Conservation (phyloP, 768 basidiomycete genomes). For the Suillus lakei region DNA sequence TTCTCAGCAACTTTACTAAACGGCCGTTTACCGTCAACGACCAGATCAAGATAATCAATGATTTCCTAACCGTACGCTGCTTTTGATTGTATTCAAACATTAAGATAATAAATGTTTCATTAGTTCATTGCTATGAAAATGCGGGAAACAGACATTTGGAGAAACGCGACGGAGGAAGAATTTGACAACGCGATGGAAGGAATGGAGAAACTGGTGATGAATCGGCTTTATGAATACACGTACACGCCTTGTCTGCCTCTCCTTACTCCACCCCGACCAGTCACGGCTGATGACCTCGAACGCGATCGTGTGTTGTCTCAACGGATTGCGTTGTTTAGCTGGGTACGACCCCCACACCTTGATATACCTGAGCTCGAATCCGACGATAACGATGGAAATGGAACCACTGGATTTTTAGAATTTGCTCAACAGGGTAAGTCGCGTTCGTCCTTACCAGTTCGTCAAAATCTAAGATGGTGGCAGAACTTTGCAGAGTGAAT, state of each 20-base stretch:
- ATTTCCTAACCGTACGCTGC: slow-evolving; percentile 76
- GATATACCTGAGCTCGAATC: slow-evolving; percentile 84
- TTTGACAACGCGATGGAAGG: slow-evolving; percentile 98
- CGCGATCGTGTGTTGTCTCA: slow-evolving; percentile 90
- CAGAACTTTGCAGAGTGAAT: slow-evolving; percentile 94
- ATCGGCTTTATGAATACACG: slow-evolving; percentile 92
- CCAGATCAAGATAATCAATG: slow-evolving; percentile 94
- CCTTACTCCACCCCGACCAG: slow-evolving; percentile 68
- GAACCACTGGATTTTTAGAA: slow-evolving; percentile 75
- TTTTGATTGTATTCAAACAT: background rate
- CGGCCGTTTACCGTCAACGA: slow-evolving; percentile 90
- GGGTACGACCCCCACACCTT: slow-evolving; percentile 88
- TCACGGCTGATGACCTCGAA: slow-evolving; percentile 96
- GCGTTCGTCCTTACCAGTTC: background rate
- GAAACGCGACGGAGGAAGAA: slow-evolving; percentile 73
- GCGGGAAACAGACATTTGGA: slow-evolving; percentile 85
- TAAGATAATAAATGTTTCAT: slow-evolving; percentile 15
- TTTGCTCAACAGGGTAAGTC: slow-evolving; percentile 84
- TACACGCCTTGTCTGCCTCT: slow-evolving; percentile 86
- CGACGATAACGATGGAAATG: slow-evolving; percentile 34
- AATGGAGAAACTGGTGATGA: slow-evolving; percentile 99
- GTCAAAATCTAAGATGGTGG: slow-evolving; percentile 1
- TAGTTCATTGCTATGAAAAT: slow-evolving; percentile 93
- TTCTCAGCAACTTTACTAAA: slow-evolving; percentile 92
- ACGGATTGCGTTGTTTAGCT: slow-evolving; percentile 87